These are phyloP conservation scores for Sporormia fimetaria DNA, from an alignment of 495 filamentous ascomycete genomes.

Conservation along the genomic window DNA sequence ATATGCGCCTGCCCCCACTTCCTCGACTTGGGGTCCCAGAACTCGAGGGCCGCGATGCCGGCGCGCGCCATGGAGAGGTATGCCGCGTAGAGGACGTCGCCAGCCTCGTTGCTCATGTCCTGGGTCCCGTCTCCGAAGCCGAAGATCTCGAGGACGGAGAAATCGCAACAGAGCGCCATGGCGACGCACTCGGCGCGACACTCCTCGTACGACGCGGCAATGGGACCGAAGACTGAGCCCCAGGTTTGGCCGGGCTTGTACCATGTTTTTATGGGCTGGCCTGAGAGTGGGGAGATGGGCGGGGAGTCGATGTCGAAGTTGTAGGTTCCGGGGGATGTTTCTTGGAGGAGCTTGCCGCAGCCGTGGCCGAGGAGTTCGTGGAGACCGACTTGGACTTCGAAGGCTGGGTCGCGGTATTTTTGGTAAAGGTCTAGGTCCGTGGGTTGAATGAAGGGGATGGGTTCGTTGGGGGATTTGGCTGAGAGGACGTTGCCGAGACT, in stretches of 20 bases:
- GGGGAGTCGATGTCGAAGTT: conserved; percentile 79
- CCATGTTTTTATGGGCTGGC: conserved; percentile 67
- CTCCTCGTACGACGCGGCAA: conserved; percentile 81
- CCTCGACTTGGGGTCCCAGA: conserved; percentile 72
- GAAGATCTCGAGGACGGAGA: conserved; percentile 78
- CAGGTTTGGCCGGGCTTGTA: conserved; percentile 93
- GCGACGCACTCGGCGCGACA: conserved; percentile 80
- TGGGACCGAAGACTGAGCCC: conserved; percentile 78
- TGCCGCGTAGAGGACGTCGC: conserved; percentile 70
- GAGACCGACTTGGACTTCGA: conserved; percentile 90
- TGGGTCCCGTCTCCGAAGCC: conserved; percentile 66
- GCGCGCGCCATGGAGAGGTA: conserved; percentile 91
- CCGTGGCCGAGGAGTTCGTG: conserved; percentile 95
- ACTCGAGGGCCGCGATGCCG: conserved; percentile 71
- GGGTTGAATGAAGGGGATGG: conserved; percentile 73
- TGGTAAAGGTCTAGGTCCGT: conserved; percentile 66
- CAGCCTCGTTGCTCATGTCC: conserved; percentile 63
- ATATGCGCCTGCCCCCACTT: conserved; percentile 77
- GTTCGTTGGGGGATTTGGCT: conserved; percentile 81
- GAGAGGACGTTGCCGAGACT: conserved; percentile 80
- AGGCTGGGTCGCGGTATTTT: conserved; percentile 68
- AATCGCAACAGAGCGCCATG: conserved; percentile 86
- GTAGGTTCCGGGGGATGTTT: conserved; percentile 65
- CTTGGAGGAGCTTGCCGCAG: conserved; percentile 88
- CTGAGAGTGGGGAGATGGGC: conserved; percentile 66